Evolutionary conservation across 2,329 filamentous ascomycete genomes (phyloP).

Genomic region (Fusarium keratoplasticum): DNA sequence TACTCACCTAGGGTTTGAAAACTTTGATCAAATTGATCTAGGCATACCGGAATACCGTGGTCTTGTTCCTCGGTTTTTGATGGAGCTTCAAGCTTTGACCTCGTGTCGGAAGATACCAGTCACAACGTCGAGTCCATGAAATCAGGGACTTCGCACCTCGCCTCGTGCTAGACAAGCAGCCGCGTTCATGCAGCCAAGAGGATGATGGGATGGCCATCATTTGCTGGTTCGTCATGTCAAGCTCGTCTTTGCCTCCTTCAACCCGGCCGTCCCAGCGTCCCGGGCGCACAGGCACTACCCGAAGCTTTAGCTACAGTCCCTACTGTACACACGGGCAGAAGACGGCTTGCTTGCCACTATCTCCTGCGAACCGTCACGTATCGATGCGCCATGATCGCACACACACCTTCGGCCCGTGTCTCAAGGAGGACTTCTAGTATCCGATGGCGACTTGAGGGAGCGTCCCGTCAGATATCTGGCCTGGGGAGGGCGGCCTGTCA

Average conservation of each 20-base stretch:
- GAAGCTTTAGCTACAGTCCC: not conserved
- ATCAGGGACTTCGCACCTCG: not conserved
- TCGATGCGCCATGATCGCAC: conserved; percentile 10
- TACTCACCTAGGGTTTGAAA: not conserved
- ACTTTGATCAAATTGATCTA: not conserved
- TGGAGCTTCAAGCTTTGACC: not conserved
- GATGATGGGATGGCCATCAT: not conserved
- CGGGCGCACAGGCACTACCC: conserved; percentile 23
- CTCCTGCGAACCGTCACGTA: conserved; percentile 2
- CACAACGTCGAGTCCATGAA: not conserved
- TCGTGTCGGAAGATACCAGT: not conserved
- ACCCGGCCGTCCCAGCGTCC: conserved; percentile 10
- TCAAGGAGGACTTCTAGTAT: conserved; percentile 9
- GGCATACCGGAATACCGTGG: not conserved
- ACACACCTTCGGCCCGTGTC: conserved; percentile 22
- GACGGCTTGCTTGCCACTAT: not conserved
- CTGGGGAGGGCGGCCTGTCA: not conserved
- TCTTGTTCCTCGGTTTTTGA: not conserved
- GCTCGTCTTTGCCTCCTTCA: not conserved
- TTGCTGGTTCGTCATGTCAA: not conserved
- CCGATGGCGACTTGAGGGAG: conserved; percentile 1
- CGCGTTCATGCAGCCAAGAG: conserved; percentile 8
- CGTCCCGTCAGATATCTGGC: not conserved
- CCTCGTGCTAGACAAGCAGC: conserved; percentile 9
- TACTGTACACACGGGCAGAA: conserved; percentile 10